Percentiles rank a stretch among this genome's conserved stretches.
Evolutionary conservation across 1,284 basidiomycete genomes (phyloP).

Genomic region (Moesziomyces globuligerus): DNA sequence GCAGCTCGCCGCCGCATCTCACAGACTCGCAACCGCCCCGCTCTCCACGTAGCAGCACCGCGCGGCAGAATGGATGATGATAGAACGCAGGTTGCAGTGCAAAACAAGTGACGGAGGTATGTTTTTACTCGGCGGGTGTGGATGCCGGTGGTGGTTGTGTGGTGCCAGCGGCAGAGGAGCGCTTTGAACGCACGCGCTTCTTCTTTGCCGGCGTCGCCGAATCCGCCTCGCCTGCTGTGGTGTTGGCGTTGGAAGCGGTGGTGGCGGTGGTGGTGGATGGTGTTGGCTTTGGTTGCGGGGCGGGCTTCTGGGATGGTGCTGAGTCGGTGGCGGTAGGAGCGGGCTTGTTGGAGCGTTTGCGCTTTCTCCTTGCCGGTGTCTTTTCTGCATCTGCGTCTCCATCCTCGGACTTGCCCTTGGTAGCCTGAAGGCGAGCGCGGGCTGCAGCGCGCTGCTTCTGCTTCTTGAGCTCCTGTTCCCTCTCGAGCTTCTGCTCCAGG

Average conservation of each 20-base stretch:
- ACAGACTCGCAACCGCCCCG: conserved; percentile 5
- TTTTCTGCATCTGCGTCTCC: not conserved
- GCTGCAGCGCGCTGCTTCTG: conserved; percentile 36
- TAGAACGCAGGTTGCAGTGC: no score
- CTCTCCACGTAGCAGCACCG: not conserved
- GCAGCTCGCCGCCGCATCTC: conserved; percentile 18
- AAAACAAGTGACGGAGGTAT: not conserved
- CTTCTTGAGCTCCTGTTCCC: conserved; percentile 70
- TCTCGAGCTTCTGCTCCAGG: conserved; percentile 36
- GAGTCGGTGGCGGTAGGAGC: not conserved
- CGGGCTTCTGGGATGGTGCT: not conserved
- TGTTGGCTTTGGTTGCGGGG: not conserved
- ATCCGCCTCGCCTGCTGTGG: not conserved
- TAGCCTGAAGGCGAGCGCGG: conserved; percentile 13
- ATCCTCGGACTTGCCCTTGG: conserved; percentile 3
- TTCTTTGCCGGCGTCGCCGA: not conserved
- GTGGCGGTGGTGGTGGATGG: not conserved
- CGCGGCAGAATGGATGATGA: not conserved
- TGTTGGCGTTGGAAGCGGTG: not conserved
- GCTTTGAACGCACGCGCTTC: not conserved
- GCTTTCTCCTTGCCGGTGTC: conserved; percentile 8
- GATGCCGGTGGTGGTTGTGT: not conserved
- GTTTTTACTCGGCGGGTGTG: not conserved
- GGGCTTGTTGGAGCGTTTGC: conserved; percentile 8
- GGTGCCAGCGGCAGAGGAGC: no score